Evolutionary conservation across 176 grass and related monocot genomes (phyloP).

Genomic region (Bromus sterilis): DNA sequence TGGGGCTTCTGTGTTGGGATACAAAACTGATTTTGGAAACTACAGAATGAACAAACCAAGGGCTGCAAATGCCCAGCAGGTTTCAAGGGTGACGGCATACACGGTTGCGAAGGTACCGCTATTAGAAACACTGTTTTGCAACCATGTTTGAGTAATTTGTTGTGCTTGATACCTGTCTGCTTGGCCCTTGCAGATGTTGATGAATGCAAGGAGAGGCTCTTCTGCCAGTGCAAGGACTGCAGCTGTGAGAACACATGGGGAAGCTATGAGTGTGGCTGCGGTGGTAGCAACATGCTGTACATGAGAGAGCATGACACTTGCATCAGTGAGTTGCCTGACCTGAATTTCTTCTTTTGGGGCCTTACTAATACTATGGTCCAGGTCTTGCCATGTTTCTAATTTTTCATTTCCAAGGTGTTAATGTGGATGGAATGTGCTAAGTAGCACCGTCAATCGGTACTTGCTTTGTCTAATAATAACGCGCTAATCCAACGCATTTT

Average conservation of each 20-base stretch:
- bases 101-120: constrained; percentile 57
- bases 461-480: background rate
- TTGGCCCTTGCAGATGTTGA: constrained; percentile 55
- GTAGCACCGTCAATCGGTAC: background rate
- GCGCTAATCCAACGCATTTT: background rate
- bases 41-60: constrained; percentile 54
- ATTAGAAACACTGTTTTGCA: background rate
- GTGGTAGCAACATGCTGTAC: constrained; percentile 51
- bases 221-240: constrained; percentile 67
- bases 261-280: constrained; percentile 79
- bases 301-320: constrained; percentile 89
- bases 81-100: constrained; percentile 62
- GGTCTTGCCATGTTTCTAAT: background rate
- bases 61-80: constrained; percentile 80
- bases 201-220: constrained; percentile 76
- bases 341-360: background rate
- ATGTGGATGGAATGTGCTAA: background rate
- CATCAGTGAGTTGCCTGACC: constrained; percentile 55
- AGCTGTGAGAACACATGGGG: constrained; percentile 77
- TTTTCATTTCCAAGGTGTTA: background rate
- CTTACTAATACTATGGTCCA: background rate
- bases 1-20: background rate
- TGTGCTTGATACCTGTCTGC: background rate
- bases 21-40: constrained; percentile 4
- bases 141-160: background rate